Percentiles rank a stretch among this genome's conserved stretches.
Evolutionary conservation across 805 yeast genomes (phyloP).

Genomic region (Candida nonsorbophila): DNA sequence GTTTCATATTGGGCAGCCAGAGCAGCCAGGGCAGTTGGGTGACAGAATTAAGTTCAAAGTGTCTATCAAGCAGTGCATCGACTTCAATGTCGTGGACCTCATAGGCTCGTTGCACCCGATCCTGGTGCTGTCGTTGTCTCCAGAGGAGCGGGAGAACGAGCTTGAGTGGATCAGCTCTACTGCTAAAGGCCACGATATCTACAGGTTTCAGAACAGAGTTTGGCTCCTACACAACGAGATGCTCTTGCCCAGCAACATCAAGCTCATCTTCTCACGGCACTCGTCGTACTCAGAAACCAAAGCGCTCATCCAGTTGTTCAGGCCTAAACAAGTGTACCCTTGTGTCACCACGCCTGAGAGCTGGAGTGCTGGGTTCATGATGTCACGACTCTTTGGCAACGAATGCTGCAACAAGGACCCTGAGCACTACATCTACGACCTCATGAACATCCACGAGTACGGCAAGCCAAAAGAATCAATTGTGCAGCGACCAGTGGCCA

Average conservation of each 20-base stretch:
- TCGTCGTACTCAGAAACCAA: slow-evolving; percentile 40
- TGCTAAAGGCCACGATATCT: slow-evolving; percentile 15
- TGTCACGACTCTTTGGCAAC: slow-evolving; percentile 37
- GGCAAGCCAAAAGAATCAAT: slow-evolving; percentile 15
- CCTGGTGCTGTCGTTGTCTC: slow-evolving; percentile 4
- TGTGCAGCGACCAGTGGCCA: slow-evolving; percentile 13
- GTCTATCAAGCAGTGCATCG: slow-evolving; percentile 28
- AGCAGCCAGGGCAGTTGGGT: too few species aligned
- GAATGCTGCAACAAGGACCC: slow-evolving; percentile 13
- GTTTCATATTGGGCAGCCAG: background rate
- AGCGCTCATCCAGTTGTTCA: slow-evolving; percentile 27
- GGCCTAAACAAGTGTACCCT: slow-evolving; percentile 40
- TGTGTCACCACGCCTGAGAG: slow-evolving; percentile 25
- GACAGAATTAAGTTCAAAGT: too few species aligned
- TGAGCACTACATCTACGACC: slow-evolving; percentile 7
- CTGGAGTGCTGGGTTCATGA: slow-evolving; percentile 35
- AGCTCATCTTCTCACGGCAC: slow-evolving; percentile 41
- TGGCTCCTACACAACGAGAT: slow-evolving; percentile 23
- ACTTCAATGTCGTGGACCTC: slow-evolving; percentile 30
- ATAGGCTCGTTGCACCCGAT: slow-evolving; percentile 24
- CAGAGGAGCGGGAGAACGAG: slow-evolving; percentile 7
- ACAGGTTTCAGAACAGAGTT: slow-evolving; percentile 13
- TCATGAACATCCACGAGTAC: slow-evolving; percentile 6
- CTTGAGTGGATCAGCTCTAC: slow-evolving; percentile 13
- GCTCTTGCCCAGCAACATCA: slow-evolving; percentile 30